Evolutionary conservation across 2,329 filamentous ascomycete species (phyloP).

Genomic region (Verticillium dahliae): DNA sequence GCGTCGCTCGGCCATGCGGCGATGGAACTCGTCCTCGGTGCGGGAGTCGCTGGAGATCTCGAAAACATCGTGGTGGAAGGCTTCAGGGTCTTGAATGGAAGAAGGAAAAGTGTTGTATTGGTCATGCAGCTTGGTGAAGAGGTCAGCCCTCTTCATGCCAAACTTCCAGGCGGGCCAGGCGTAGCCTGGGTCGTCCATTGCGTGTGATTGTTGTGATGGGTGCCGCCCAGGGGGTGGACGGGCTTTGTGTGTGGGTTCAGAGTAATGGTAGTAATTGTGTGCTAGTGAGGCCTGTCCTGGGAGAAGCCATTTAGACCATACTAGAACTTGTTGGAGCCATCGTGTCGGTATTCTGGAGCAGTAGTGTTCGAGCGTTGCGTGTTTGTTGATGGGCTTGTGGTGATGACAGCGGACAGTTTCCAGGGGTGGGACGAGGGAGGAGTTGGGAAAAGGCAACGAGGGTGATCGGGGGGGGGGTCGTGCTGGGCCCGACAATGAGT

Average conservation of each 20-base stretch:
- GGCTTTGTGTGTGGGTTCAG: not conserved
- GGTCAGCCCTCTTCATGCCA: slow-evolving; percentile 53
- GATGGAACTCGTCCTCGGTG: slow-evolving; percentile 47
- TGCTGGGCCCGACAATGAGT: slow-evolving; percentile 1
- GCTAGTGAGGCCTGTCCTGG: not conserved
- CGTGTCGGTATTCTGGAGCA: not conserved
- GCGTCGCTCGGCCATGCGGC: slow-evolving; percentile 45
- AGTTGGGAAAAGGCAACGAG: slow-evolving; percentile 1
- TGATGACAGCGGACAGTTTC: slow-evolving; percentile 8
- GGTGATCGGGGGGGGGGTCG: not conserved
- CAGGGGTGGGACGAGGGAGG: slow-evolving; percentile 1
- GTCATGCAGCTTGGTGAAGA: slow-evolving; percentile 51
- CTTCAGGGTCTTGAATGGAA: slow-evolving; percentile 51
- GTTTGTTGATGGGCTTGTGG: slow-evolving; percentile 11
- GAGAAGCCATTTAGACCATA: slow-evolving; percentile 9
- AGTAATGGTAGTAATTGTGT: not conserved
- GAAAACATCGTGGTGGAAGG: slow-evolving; percentile 55
- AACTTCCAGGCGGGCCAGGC: slow-evolving; percentile 58
- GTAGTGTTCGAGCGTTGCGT: slow-evolving; percentile 2
- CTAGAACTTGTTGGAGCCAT: slow-evolving; percentile 11
- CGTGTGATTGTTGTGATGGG: not conserved
- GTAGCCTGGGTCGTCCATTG: slow-evolving; percentile 48
- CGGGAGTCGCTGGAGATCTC: slow-evolving; percentile 47
- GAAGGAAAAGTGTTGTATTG: slow-evolving; percentile 54
- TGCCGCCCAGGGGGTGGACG: slow-evolving; percentile 1